These are phyloP conservation scores for Telopea speciosissima DNA, from an alignment of 177 flowering plant genomes.

Conservation along the genomic window DNA sequence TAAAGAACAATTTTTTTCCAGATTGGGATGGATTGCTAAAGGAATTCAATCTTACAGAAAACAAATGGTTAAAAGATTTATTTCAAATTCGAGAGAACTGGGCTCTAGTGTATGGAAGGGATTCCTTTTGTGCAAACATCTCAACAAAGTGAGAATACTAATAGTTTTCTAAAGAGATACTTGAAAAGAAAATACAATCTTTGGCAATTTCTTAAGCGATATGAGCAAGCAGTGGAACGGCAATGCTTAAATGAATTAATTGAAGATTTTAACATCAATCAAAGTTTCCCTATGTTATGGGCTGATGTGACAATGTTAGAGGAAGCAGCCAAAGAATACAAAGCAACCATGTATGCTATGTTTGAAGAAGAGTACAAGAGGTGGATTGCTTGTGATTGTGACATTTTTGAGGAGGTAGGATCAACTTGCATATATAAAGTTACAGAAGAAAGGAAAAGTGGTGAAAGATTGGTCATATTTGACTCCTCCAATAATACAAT, in stretches of 20 bases:
- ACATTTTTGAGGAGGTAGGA: too few species aligned
- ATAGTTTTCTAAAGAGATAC: neutral
- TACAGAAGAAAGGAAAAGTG: too few species aligned
- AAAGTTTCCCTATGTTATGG: too few species aligned
- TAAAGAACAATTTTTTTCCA: neutral
- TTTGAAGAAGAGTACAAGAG: too few species aligned
- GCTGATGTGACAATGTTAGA: neutral
- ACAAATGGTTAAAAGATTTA: neutral
- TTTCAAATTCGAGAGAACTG: neutral
- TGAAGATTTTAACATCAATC: too few species aligned
- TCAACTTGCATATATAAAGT: too few species aligned
- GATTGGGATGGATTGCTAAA: neutral
- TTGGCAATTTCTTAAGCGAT: neutral
- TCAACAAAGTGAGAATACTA: neutral
- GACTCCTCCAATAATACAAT: too few species aligned
- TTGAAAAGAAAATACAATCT: neutral
- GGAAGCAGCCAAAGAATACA: neutral
- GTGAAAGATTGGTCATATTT: too few species aligned
- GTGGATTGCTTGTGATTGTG: too few species aligned
- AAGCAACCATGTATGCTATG: too few species aligned
- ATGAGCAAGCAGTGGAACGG: neutral
- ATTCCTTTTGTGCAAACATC: neutral
- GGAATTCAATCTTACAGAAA: neutral
- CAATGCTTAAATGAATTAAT: too few species aligned
- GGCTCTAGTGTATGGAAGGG: neutral